A percentile compares a stretch with the other conserved stretches of the same genome.
Evolutionary conservation across 192 early-diverging fungal genomes (phyloP).

Genomic region (Coemansia biformis): DNA sequence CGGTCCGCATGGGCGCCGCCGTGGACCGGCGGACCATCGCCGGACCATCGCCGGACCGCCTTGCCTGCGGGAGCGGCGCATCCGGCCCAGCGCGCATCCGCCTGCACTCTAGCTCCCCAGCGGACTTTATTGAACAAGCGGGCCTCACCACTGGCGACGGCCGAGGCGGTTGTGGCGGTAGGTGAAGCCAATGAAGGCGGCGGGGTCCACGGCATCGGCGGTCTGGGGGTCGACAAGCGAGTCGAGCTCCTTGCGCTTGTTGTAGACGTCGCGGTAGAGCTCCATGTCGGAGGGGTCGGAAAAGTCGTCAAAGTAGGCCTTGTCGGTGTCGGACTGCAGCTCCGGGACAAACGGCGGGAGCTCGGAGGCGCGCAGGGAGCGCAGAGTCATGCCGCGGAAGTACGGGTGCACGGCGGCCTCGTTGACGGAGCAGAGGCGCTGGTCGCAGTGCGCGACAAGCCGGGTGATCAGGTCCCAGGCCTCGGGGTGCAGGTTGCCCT

Average conservation of each 20-base stretch:
- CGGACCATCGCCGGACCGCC: too few species aligned
- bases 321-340: constrained; percentile 67
- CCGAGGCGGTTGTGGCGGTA: constrained; percentile 52
- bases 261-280: constrained; percentile 57
- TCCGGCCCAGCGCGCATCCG: too few species aligned
- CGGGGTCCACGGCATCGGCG: constrained; percentile 61
- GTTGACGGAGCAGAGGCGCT: constrained; percentile 53
- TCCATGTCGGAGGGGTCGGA: constrained; percentile 60
- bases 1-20: too few species aligned
- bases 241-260: constrained; percentile 50
- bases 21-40: too few species aligned
- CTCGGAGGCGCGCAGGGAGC: constrained; percentile 54
- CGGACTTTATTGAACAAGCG: too few species aligned
- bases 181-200: constrained; percentile 82
- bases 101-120: too few species aligned
- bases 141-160: constrained; percentile 3
- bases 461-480: constrained; percentile 73
- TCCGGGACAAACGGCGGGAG: constrained; percentile 72
- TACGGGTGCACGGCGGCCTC: constrained; percentile 56
- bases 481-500: constrained; percentile 68
- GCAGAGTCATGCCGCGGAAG: constrained; percentile 58
- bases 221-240: constrained; percentile 21
- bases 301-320: constrained; percentile 79
- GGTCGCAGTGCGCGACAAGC: constrained; percentile 51
- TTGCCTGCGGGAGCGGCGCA: too few species aligned